These are phyloP conservation scores for Fusarium decemcellulare DNA, from an alignment of 2,329 filamentous ascomycete species.

Conservation along the genomic window DNA sequence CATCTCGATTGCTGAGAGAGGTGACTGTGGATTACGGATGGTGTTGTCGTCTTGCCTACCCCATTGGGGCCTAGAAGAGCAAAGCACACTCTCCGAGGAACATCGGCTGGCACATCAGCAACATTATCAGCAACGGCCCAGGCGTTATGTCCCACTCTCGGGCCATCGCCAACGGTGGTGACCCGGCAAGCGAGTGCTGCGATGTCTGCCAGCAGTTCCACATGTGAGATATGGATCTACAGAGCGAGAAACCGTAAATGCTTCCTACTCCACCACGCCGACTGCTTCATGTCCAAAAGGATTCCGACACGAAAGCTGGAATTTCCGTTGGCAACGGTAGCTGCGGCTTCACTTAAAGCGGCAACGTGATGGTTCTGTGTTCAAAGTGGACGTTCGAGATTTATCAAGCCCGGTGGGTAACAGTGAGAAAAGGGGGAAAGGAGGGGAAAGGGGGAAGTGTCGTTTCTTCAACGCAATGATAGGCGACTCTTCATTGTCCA, in stretches of 20 bases:
- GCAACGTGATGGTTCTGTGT: constrained; percentile 9
- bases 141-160: constrained; percentile 14
- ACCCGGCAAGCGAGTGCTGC: constrained; percentile 2
- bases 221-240: constrained; percentile 14
- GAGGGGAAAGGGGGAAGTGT: too few relatives aligned
- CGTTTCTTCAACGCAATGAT: too few relatives aligned
- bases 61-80: too few relatives aligned
- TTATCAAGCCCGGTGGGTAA: too few relatives aligned
- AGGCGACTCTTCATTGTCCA: too few relatives aligned
- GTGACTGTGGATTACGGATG: too few relatives aligned
- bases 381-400: background rate
- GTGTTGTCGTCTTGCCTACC: too few relatives aligned
- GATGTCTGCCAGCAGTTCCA: constrained; percentile 11
- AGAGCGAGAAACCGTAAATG: constrained; percentile 17
- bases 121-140: constrained; percentile 19
- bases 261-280: constrained; percentile 15
- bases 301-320: background rate
- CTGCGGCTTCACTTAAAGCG: constrained; percentile 16
- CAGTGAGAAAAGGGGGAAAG: too few relatives aligned
- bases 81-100: too few relatives aligned
- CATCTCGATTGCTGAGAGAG: too few relatives aligned
- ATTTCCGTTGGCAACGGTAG: constrained; percentile 11
- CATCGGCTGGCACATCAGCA: constrained; percentile 11
- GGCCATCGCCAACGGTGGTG: constrained; percentile 8
- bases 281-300: constrained; percentile 24